Evolutionary conservation across 495 filamentous ascomycete genomes (phyloP), one percentile per base, ranked within the genome.

Genomic region (Rusavskia elegans): DNA sequence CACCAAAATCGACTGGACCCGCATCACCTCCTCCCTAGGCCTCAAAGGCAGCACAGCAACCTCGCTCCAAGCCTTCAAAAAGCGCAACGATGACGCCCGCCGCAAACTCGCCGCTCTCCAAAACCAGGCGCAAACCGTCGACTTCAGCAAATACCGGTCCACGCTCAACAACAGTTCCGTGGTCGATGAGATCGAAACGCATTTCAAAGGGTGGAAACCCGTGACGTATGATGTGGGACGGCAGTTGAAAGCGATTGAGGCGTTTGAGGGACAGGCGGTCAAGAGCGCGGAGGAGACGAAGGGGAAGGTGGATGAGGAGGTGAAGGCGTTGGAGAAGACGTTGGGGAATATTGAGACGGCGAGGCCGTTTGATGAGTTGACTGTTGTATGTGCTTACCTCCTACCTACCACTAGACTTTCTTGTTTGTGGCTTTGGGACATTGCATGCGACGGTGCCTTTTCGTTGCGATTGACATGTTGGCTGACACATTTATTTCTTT

Each of bases 51-150:
- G 85, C 71, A 99, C 93, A 58, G 87, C 83, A 53, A 70, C 83
- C 57, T 83, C 89, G 50, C 86, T 99, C 49, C 81, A 87, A 66
- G 73, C 86, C 59, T 99, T 99, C 83, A 99, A 99, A 77, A 90
- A 94, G 81, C 92, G 93, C 71, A 96, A 97, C 76, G 93, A 99
- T 60, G 89, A 97, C 64, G 89, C 86, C 65, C 90, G 92, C 72
- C 89, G 93, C 72, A 89, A 88, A 72, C 75, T 97, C 35, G 76
- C 78, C 65, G 51, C 79, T 41, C 85, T 97, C 40, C 78, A 76
- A 45, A 84, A 92, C 63, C 79, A 82, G 61, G 75, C 89, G 48
- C 83, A 85, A 65, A 74, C 77, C 30, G 76, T 99, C 70, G 89
- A 99, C 79, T 96, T 97, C 73, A 67, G 79, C 56, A 76, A 87